Percentiles rank a stretch among this genome's conserved stretches.
phyloP scores from a whole-genome alignment of 148 eudicot genomes.

The Silene uniflora region DNA sequence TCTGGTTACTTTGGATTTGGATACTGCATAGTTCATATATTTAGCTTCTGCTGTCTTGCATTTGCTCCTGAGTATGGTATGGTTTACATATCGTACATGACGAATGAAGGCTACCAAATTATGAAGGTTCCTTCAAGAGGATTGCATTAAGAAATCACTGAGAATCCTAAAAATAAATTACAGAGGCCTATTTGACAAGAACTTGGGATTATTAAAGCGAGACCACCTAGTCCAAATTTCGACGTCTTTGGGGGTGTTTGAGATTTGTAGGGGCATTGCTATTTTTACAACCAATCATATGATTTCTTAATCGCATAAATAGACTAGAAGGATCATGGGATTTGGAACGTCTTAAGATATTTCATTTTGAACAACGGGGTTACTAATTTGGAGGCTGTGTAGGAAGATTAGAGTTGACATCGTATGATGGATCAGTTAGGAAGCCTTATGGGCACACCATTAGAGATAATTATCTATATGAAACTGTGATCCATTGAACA shows the following conservation, averaged over 20 bases:
- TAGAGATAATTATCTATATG: no score
- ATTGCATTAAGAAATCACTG: background rate
- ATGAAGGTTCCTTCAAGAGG: background rate
- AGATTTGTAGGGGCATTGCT: background rate
- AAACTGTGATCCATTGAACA: no score
- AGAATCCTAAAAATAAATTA: background rate
- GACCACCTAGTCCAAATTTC: no score
- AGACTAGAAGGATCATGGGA: background rate
- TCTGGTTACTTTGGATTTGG: background rate
- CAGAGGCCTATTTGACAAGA: no score
- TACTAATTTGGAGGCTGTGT: background rate
- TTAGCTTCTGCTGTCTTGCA: background rate
- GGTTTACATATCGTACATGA: background rate
- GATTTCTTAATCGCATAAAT: background rate
- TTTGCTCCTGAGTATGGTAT: background rate
- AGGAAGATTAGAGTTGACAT: background rate
- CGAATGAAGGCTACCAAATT: background rate
- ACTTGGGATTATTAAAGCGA: no score
- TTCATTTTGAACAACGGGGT: background rate
- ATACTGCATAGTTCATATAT: background rate
- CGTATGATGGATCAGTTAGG: background rate
- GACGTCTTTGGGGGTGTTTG: background rate
- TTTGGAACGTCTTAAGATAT: no score
- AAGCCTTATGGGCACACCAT: background rate
- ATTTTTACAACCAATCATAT: background rate